Percentiles rank a stretch among this genome's conserved stretches.
Evolutionary conservation across 108 stramenopile species (phyloP).

Genomic region (Skeletonema menzelii): DNA sequence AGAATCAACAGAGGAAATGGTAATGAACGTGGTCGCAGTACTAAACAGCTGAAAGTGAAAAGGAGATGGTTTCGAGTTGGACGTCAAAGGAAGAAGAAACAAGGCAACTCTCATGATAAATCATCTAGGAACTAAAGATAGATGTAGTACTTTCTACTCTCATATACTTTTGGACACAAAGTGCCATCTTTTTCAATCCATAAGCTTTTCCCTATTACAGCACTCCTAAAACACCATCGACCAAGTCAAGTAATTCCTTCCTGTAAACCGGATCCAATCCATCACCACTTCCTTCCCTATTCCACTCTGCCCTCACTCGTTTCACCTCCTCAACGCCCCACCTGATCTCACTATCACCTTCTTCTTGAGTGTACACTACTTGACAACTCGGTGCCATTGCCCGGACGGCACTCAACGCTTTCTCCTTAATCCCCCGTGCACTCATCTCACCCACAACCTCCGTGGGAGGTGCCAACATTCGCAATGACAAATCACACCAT

Average conservation of each 20-base stretch:
- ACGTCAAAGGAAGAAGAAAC: no score
- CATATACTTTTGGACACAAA: no score
- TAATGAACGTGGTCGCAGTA: no score
- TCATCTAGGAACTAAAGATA: no score
- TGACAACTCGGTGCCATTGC: slow-evolving; percentile 56
- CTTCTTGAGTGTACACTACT: slow-evolving; percentile 8
- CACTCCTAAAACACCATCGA: slow-evolving; percentile 26
- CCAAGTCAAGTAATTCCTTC: slow-evolving; percentile 36
- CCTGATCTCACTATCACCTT: not conserved
- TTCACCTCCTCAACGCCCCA: slow-evolving; percentile 38
- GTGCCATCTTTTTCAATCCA: no score
- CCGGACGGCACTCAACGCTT: slow-evolving; percentile 42
- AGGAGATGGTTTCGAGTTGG: no score
- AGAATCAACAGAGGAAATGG: not conserved
- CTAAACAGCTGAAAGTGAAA: no score
- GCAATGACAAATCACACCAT: slow-evolving; percentile 53
- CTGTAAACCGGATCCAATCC: slow-evolving; percentile 39
- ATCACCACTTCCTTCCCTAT: slow-evolving; percentile 45
- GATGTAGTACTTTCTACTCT: no score
- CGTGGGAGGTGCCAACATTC: slow-evolving; percentile 28
- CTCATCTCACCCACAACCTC: slow-evolving; percentile 19
- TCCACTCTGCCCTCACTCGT: slow-evolving; percentile 26
- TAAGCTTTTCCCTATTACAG: slow-evolving; percentile 10
- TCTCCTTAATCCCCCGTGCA: slow-evolving; percentile 36
- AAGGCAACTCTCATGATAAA: no score